Evolutionary conservation across 371 early-diverging fungal genomes (phyloP), one percentile per base, ranked within the genome.

Genomic region (Phascolomyces articulosus): DNA sequence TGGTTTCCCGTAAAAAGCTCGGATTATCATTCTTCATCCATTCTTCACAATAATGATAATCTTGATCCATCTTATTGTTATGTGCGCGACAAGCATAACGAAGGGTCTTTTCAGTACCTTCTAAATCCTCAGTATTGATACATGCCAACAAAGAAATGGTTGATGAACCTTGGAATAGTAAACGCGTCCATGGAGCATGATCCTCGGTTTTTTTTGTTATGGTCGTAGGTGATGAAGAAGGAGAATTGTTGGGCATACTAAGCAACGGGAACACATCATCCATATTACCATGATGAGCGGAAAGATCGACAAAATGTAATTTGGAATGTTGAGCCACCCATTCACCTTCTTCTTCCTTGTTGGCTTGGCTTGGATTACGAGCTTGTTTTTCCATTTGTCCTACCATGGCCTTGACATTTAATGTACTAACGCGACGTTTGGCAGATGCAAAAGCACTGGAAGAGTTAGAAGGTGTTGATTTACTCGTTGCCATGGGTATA

Each of bases 111-210:
- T 97, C 98, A 51, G 77, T 86, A 63, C 87, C 82, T 74, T 91
- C 87, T 34, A 68, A 70, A 53, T 88, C 85, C 23, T 88, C 84
- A 1, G 91, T 87, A 56, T 86, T 85, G 0, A 95, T 82, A 78
- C 95, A 96, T 16, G 94, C 94, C 15, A 96, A 70, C 15, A 51
- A 24, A 9, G 51, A 51, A 91, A 96, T 92, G 57, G 95, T 71
- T 0, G 95, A 90, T 24, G 93, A 93, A 70, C 94, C 92, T 74
- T 97, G 94, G 59, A n/a, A n/a, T n/a, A 99, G 87, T 55, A 99
- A 83, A 47, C 83, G 86, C 0, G 98, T 98, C 20, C 98, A 85
- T 77, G 98, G 98, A n/a, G 92, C 90, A 72, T 97, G 96, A 60
- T 51, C 24, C 26, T 51, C 34, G 2, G 34, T 34, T 34, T 34